These are phyloP conservation scores for Polygonum aviculare DNA, from an alignment of 148 eudicot genomes.

Conservation along the genomic window DNA sequence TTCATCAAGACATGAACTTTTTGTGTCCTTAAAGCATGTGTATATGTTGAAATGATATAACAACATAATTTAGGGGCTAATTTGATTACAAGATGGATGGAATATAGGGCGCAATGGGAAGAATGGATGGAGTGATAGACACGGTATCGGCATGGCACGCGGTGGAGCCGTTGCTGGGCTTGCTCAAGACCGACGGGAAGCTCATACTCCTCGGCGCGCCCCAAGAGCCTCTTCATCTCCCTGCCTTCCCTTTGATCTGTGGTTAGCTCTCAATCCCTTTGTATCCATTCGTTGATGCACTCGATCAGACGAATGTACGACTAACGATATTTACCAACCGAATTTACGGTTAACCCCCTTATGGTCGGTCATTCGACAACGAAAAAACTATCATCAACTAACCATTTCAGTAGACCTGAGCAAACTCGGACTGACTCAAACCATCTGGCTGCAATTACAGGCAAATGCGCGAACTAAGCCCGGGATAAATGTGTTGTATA, in stretches of 20 bases:
- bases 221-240: slow-evolving; percentile 65
- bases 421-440: too few relatives aligned
- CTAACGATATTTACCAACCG: neutral
- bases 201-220: slow-evolving; percentile 80
- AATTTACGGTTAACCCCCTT: too few relatives aligned
- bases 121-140: slow-evolving; percentile 67
- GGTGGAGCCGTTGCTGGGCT: slow-evolving; percentile 56
- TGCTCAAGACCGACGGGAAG: slow-evolving; percentile 70
- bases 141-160: slow-evolving; percentile 81
- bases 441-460: too few relatives aligned
- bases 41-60: too few relatives aligned
- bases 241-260: neutral
- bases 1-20: too few relatives aligned
- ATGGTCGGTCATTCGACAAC: neutral
- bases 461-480: too few relatives aligned
- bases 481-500: neutral
- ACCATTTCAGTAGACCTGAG: too few relatives aligned
- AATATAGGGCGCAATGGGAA: slow-evolving; percentile 47
- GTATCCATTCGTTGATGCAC: neutral
- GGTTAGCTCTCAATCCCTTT: neutral
- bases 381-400: too few relatives aligned
- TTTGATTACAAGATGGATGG: too few relatives aligned
- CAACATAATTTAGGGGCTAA: too few relatives aligned
- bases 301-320: too few relatives aligned
- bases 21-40: too few relatives aligned